phyloP scores from a whole-genome alignment of 305 asterid species.

The Plantago rigida region DNA sequence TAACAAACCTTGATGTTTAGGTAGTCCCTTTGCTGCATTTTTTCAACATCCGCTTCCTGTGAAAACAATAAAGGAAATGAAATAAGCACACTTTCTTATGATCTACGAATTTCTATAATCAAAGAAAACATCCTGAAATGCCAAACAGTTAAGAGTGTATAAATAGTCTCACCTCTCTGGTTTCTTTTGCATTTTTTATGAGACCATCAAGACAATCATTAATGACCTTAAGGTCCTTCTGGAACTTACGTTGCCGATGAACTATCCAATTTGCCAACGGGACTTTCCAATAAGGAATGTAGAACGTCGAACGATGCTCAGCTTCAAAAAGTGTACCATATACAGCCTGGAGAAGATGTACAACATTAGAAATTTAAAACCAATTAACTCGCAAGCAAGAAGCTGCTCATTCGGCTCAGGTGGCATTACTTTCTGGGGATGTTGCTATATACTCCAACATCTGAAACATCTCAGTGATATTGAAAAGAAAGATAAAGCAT shows the following conservation, averaged over 20 bases:
- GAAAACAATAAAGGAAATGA: slow-evolving; percentile 26
- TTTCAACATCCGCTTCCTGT: slow-evolving; percentile 95
- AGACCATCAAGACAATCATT: slow-evolving; percentile 84
- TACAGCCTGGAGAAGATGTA: slow-evolving; percentile 53
- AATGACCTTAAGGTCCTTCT: slow-evolving; percentile 71
- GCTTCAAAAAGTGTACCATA: slow-evolving; percentile 96
- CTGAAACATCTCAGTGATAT: not conserved
- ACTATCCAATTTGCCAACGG: slow-evolving; percentile 82
- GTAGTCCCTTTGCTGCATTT: slow-evolving; percentile 90
- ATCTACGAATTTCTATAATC: not conserved
- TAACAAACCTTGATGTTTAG: slow-evolving; percentile 63
- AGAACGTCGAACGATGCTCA: slow-evolving; percentile 93
- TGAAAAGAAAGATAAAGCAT: not conserved
- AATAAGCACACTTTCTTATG: slow-evolving; percentile 7
- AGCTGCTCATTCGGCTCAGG: too few species aligned
- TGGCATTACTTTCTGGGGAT: too few species aligned
- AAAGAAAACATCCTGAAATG: not conserved
- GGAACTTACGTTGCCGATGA: slow-evolving; percentile 86
- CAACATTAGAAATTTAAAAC: slow-evolving; percentile 6
- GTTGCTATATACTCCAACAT: too few species aligned
- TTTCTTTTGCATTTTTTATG: slow-evolving; percentile 79
- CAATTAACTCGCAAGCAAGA: too few species aligned
- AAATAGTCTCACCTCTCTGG: slow-evolving; percentile 61
- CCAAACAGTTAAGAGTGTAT: too few species aligned
- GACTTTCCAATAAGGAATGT: slow-evolving; percentile 86